Base-by-base conservation (phyloP, 306 rosid species). In the Lablab purpureus region DNA sequence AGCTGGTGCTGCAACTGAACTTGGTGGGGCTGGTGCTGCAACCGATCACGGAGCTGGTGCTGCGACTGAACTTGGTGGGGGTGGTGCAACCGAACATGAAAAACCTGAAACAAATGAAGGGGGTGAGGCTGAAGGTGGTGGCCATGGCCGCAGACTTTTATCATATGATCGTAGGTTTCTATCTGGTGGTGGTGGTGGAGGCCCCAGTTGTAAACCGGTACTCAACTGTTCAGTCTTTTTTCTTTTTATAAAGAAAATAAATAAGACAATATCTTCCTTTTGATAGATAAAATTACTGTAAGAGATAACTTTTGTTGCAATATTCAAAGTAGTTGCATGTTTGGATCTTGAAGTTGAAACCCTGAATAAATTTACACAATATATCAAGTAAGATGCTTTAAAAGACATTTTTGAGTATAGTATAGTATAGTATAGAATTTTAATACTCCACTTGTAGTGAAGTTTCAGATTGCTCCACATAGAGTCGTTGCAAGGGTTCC, bases 81-180 rank as follows among this genome's bases (percentile, higher is more conserved):
- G 7, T 54, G 14, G 1, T 2, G 11, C 23, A 3, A 14, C 52
- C 18, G 50, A 10, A 2, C 17, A 10, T 2, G 50, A n/a, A 10
- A n/a, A n/a, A 32, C 7, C 1, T 45, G 50, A 4, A 2, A n/a
- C 50, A 45, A 3, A n/a, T 18, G 52, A 47, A 4, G 67, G 11
- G 4, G 37, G 7, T 49, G 63, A 7, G 21, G 28, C 66, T 12
- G 64, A 41, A 10, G 81, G 21, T 4, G 71, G 13, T 7, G 76
- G 30, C 1, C 91, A 78, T 67, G 92, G 36, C 52, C 98, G 98
- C 62, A 83, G 92, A 82, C 89, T 95, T 74, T 84, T 95, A 56
- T 85, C 83, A 78, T 64, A 84, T n/a, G 89, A 88, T 23, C 99
- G 91, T 66, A 85, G 98, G 84, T 40, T 71, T 87, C 86, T 95